These are phyloP conservation scores for Fraxinus albicans DNA, from an alignment of 305 asterid species.

Conservation along the genomic window DNA sequence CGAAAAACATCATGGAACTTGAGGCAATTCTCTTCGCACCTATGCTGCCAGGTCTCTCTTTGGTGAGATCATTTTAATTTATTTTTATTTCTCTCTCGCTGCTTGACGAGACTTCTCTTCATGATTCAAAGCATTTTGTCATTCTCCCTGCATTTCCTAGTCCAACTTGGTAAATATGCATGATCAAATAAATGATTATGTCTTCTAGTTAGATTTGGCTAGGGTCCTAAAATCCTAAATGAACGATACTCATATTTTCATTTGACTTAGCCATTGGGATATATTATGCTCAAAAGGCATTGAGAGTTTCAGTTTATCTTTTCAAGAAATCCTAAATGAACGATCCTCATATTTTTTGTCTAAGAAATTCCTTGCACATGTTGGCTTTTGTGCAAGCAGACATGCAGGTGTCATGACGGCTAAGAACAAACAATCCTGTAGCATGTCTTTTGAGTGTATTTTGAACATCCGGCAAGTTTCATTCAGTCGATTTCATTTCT, in stretches of 20 bases:
- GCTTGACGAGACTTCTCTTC: neutral
- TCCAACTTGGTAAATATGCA: neutral
- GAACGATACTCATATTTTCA: neutral
- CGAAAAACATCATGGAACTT: neutral
- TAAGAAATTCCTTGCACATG: neutral
- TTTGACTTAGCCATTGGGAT: neutral
- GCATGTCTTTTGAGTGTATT: no score
- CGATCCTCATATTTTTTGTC: neutral
- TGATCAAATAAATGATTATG: neutral
- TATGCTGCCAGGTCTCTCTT: neutral
- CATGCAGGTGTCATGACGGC: neutral
- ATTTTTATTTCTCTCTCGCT: neutral
- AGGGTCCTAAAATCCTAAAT: neutral
- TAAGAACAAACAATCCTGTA: no score
- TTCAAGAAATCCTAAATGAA: neutral
- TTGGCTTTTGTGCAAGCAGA: neutral
- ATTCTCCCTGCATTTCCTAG: neutral
- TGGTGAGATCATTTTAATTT: neutral
- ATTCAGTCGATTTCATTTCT: no score
- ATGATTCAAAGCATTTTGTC: neutral
- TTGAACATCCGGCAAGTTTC: no score
- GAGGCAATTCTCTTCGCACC: neutral
- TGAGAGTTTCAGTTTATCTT: neutral
- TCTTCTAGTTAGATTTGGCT: neutral
- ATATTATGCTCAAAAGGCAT: neutral